These are phyloP conservation scores for Phoenix dactylifera DNA, from an alignment of 176 grass and related monocot species.

Conservation along the genomic window DNA sequence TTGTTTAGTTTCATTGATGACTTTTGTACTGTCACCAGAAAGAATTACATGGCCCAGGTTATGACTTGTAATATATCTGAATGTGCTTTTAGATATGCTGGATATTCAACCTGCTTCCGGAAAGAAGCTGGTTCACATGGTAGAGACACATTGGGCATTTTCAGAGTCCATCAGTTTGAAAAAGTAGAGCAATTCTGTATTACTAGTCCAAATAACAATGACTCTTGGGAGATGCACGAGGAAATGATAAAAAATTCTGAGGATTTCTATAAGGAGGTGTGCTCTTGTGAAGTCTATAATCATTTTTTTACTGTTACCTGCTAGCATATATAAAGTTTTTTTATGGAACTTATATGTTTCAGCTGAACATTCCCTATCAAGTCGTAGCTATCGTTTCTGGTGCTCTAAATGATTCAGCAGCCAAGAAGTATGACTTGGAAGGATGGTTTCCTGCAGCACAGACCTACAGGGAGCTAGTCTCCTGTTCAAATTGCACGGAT, in stretches of 20 bases:
- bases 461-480: slow-evolving; percentile 79
- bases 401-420: slow-evolving; percentile 87
- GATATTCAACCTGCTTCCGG: slow-evolving; percentile 93
- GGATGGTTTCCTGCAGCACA: slow-evolving; percentile 97
- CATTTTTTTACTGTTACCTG: background rate
- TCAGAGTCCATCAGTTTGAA: slow-evolving; percentile 96
- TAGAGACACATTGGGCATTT: slow-evolving; percentile 80
- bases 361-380: slow-evolving; percentile 89
- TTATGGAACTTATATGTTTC: slow-evolving; percentile 15
- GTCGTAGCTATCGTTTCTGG: slow-evolving; percentile 84
- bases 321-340: background rate
- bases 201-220: slow-evolving; percentile 62
- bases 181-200: slow-evolving; percentile 91
- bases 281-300: background rate
- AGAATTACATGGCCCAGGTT: background rate
- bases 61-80: slow-evolving; percentile 5
- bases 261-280: slow-evolving; percentile 70
- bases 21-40: background rate
- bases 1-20: background rate
- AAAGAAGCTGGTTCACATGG: slow-evolving; percentile 96
- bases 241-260: slow-evolving; percentile 89
- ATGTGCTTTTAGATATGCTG: slow-evolving; percentile 51
- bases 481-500: slow-evolving; percentile 94
- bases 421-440: slow-evolving; percentile 96
- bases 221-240: slow-evolving; percentile 78